Percentiles rank a stretch among this genome's conserved stretches.
Evolutionary conservation across 768 basidiomycete genomes (phyloP).

Genomic region (Amanita brunnescens): DNA sequence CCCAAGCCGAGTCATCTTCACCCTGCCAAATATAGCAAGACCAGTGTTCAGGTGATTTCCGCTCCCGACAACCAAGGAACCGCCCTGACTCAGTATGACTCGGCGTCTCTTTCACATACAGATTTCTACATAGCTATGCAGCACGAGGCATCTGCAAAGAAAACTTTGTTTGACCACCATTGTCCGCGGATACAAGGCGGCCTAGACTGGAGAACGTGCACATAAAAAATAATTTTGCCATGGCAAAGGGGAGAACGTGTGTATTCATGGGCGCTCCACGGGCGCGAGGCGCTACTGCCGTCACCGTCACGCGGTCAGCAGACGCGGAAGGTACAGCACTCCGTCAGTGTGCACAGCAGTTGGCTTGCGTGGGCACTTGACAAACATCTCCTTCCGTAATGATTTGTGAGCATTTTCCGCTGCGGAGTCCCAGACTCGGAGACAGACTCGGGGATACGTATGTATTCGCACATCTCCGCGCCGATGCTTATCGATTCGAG

Average conservation of each 20-base stretch:
- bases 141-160: neutral
- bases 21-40: neutral
- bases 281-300: neutral
- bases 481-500: neutral
- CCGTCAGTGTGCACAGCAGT: neutral
- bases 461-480: neutral
- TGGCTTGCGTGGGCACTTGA: neutral
- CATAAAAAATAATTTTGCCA: too few relatives aligned
- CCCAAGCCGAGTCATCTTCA: neutral
- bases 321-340: neutral
- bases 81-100: neutral
- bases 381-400: neutral
- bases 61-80: slow-evolving; percentile 1
- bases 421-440: neutral
- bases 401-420: neutral
- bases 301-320: neutral
- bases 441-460: neutral
- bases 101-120: neutral
- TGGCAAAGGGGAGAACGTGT: too few relatives aligned
- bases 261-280: neutral
- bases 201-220: too few relatives aligned
- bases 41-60: neutral
- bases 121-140: neutral
- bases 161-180: neutral
- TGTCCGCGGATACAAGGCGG: too few relatives aligned